Conservation (phyloP, 805 yeast genomes). For the Torulaspora maleeae region DNA sequence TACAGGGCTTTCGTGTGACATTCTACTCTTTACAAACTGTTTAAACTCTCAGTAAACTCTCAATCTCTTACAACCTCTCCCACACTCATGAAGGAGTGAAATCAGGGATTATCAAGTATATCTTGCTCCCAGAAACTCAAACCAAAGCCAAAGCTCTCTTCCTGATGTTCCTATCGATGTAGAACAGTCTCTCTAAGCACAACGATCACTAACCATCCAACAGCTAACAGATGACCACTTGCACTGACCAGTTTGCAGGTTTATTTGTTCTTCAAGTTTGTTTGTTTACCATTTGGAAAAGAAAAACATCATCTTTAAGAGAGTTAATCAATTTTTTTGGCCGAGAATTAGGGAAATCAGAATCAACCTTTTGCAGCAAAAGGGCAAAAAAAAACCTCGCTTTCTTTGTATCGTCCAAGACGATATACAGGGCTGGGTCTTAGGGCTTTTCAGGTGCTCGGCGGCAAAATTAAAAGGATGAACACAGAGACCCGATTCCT, state of each 20-base stretch:
- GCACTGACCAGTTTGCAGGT: background rate
- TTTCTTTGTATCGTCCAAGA: background rate
- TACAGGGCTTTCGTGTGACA: slow-evolving; percentile 8
- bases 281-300: slow-evolving; percentile 9
- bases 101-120: background rate
- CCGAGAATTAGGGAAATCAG: background rate
- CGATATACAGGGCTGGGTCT: no score
- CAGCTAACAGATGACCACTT: background rate
- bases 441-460: background rate
- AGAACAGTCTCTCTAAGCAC: no score
- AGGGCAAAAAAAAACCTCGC: background rate
- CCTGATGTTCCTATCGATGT: no score
- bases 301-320: slow-evolving; percentile 5
- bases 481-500: background rate
- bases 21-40: background rate
- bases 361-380: background rate
- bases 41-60: background rate
- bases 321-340: slow-evolving; percentile 3
- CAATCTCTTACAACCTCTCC: background rate
- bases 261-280: slow-evolving; percentile 1
- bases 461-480: background rate
- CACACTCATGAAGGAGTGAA: background rate
- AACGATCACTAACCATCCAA: no score
- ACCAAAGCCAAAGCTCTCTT: no score
- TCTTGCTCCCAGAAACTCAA: background rate